Evolutionary conservation across 2,329 filamentous ascomycete genomes (phyloP).

Genomic region (Sclerotinia glacialis): DNA sequence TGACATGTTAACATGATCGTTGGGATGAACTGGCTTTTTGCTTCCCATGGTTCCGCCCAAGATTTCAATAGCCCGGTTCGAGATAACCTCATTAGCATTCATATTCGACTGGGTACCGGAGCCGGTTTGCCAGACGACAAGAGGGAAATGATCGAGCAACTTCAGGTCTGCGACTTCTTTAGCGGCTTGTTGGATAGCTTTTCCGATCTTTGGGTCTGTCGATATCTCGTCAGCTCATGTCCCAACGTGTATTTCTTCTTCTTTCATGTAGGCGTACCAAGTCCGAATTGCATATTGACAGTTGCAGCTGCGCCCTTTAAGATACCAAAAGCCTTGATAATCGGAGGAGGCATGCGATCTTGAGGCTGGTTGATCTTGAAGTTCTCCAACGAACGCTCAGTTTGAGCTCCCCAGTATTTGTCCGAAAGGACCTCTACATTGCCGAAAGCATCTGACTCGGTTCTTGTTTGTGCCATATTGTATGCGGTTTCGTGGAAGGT

Average conservation of each 20-base stretch:
- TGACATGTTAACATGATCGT: slow-evolving; percentile 99
- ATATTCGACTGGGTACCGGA: slow-evolving; percentile 98
- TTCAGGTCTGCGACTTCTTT: slow-evolving; percentile 90
- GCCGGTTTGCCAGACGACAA: slow-evolving; percentile 98
- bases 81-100: slow-evolving; percentile 99
- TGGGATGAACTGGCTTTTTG: slow-evolving; percentile 99
- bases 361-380: slow-evolving; percentile 99
- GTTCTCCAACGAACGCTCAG: slow-evolving; percentile 92
- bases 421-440: slow-evolving; percentile 87
- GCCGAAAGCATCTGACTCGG: slow-evolving; percentile 96
- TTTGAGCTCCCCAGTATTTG: slow-evolving; percentile 99
- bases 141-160: slow-evolving; percentile 94
- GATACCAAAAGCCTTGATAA: slow-evolving; percentile 92
- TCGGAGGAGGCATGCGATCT: slow-evolving; percentile 93
- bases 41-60: slow-evolving; percentile 88
- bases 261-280: slow-evolving; percentile 55
- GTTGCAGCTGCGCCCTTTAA: slow-evolving; percentile 94
- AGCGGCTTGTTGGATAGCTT: slow-evolving; percentile 92
- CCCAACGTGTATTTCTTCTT: slow-evolving; percentile 17
- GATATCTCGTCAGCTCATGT: slow-evolving; percentile 33
- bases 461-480: slow-evolving; percentile 58
- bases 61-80: slow-evolving; percentile 97
- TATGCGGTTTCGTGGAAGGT: slow-evolving; percentile 37
- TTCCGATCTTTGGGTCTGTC: slow-evolving; percentile 79
- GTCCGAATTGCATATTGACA: slow-evolving; percentile 92